Base-by-base conservation (phyloP, 1,284 basidiomycete genomes). In the Hortiboletus rubellus region DNA sequence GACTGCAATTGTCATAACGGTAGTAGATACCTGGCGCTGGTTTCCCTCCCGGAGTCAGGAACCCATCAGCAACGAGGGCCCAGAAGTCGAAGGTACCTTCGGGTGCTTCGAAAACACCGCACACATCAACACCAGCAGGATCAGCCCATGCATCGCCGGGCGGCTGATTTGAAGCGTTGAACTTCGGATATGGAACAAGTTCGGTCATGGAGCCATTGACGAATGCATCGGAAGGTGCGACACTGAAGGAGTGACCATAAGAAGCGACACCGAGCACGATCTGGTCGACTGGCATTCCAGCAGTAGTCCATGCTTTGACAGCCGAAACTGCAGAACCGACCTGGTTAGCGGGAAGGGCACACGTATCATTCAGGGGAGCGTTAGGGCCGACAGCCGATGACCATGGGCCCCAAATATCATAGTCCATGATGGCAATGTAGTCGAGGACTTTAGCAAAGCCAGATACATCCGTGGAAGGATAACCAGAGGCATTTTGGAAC, bases 401-500 rank as follows among this genome's bases (percentile, higher is more conserved):
- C 82, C 77, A 77, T 60, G 79, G 72, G 50, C 86, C 87, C 79
- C 80, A 88, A 55, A 88, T 70, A 64, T 91, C 88, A 67, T 89
- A 91, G 75, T 86, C 82, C 89, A 91, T 91, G 70, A 91, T 74
- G 54, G 83, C 72, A 62, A 91, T 79, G 74, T 82, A 86, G 73
- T 90, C 86, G 43, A 91, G 75, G 40, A 72, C 66, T 0, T 60
- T 30, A 0, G 69, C 63, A 37, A 72, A 74, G 9, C 41, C 66
- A 9, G 80, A 80, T 7, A 90, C 83, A 66, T 90, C 76, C 3
- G 66, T 67, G 63, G 83, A 68, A 2, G 86, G 85, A 2, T 60
- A 71, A 3, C 86, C 85, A 58, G 80, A 69, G 0, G 76, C 45
- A 24, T 78, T 84, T 11, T 70, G 66, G 70, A 86, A 92, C 0